Evolutionary conservation across 192 early-diverging fungal species (phyloP).

Genomic region (Spinellus fusiger): DNA sequence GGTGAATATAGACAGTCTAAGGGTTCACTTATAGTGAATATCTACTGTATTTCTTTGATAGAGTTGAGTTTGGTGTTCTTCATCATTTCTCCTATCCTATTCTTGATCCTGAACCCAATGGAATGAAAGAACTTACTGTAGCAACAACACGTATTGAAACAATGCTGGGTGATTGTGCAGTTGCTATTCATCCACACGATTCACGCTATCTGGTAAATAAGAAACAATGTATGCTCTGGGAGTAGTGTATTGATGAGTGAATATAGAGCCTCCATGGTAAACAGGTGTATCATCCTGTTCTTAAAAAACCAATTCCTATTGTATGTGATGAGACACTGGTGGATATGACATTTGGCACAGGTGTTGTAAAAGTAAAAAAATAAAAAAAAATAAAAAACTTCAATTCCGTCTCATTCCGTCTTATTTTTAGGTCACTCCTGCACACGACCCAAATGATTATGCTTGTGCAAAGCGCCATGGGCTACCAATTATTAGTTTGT

Average conservation of each 20-base stretch:
- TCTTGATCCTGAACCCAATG: slow-evolving; percentile 48
- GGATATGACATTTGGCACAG: slow-evolving; percentile 90
- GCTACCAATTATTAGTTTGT: slow-evolving; percentile 77
- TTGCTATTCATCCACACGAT: slow-evolving; percentile 90
- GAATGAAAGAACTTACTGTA: slow-evolving; percentile 68
- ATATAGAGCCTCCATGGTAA: slow-evolving; percentile 51
- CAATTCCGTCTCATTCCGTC: background rate
- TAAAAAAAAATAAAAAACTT: background rate
- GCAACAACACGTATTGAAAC: slow-evolving; percentile 98
- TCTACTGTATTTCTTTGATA: slow-evolving; percentile 32
- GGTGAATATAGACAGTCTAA: background rate
- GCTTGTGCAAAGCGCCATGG: slow-evolving; percentile 78
- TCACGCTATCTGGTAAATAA: slow-evolving; percentile 65
- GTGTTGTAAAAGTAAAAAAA: slow-evolving; percentile 88
- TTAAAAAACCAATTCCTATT: slow-evolving; percentile 74
- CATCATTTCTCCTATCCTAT: slow-evolving; percentile 86
- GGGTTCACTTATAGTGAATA: background rate
- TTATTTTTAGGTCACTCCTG: slow-evolving; percentile 78
- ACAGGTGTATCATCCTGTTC: slow-evolving; percentile 77
- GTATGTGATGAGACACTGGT: slow-evolving; percentile 77
- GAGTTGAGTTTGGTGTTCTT: slow-evolving; percentile 93
- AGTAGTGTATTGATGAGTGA: background rate
- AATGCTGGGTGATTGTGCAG: slow-evolving; percentile 94
- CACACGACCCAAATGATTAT: slow-evolving; percentile 91
- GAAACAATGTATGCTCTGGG: background rate